phyloP scores from a whole-genome alignment of 345 rosid species.

The Pistacia integerrima region DNA sequence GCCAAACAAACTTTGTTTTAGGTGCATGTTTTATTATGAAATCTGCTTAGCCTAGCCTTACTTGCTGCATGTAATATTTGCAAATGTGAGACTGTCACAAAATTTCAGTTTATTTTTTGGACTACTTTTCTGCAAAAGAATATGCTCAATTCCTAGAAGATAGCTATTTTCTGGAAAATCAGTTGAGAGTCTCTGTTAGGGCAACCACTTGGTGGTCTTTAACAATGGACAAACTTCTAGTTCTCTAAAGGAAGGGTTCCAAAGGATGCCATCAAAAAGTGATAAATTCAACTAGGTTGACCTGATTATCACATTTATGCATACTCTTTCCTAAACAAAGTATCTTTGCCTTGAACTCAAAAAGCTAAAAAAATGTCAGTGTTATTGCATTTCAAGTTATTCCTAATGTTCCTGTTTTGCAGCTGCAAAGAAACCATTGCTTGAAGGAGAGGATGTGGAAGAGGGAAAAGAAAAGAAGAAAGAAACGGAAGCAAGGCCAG shows the following conservation, averaged over 20 bases:
- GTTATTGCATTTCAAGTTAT: background rate
- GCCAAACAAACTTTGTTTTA: background rate
- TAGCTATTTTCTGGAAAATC: constrained; percentile 4
- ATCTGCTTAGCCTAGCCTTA: background rate
- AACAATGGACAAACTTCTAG: background rate
- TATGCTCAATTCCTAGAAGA: background rate
- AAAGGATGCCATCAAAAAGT: background rate
- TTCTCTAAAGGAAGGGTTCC: background rate
- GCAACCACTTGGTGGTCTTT: background rate
- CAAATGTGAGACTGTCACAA: background rate
- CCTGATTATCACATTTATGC: background rate
- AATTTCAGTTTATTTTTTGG: background rate
- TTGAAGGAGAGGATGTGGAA: constrained; percentile 63
- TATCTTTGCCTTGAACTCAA: background rate
- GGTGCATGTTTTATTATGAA: background rate
- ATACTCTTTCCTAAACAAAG: background rate
- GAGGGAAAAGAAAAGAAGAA: constrained; percentile 61
- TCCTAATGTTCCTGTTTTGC: constrained; percentile 19
- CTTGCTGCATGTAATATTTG: background rate
- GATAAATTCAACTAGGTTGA: background rate
- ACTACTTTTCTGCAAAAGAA: background rate
- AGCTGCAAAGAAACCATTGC: constrained; percentile 70
- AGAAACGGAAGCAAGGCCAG: constrained; percentile 64
- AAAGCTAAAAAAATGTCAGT: background rate
- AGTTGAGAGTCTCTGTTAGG: background rate